Conservation (phyloP, 106 monocot species). For the Narthecium ossifragum region DNA sequence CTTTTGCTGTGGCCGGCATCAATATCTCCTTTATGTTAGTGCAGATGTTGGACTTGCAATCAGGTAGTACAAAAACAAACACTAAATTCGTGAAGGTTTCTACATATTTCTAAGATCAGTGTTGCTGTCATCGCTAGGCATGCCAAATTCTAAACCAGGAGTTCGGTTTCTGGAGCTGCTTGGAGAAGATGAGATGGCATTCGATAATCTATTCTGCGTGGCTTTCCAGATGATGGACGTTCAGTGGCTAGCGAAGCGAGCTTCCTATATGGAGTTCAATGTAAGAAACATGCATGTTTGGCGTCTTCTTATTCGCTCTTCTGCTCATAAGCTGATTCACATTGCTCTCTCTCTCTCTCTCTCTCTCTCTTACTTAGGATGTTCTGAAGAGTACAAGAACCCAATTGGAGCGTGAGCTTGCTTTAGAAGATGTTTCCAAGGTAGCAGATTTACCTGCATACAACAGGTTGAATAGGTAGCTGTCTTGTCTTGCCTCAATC, state of each 20-base stretch:
- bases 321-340: not conserved
- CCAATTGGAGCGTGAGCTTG: slow-evolving; percentile 68
- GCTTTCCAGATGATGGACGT: slow-evolving; percentile 78
- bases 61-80: slow-evolving; percentile 27
- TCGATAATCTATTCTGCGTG: slow-evolving; percentile 79
- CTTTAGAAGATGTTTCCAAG: slow-evolving; percentile 34
- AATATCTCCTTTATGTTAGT: slow-evolving; percentile 64
- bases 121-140: slow-evolving; percentile 21
- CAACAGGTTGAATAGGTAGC: not conserved
- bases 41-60: slow-evolving; percentile 65
- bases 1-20: slow-evolving; percentile 72
- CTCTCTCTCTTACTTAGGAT: slow-evolving; percentile 37
- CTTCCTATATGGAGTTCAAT: slow-evolving; percentile 93
- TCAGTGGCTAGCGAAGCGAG: slow-evolving; percentile 74
- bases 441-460: slow-evolving; percentile 55
- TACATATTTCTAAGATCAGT: not conserved
- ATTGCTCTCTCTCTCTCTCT: not conserved
- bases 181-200: slow-evolving; percentile 63
- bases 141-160: slow-evolving; percentile 35
- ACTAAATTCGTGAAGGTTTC: not conserved
- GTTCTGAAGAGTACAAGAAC: slow-evolving; percentile 65
- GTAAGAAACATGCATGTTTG: slow-evolving; percentile 17
- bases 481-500: not conserved
- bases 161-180: slow-evolving; percentile 47
- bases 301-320: not conserved